Percentiles rank a stretch among this genome's conserved stretches.
Evolutionary conservation across 2,329 filamentous ascomycete genomes (phyloP).

Genomic region (Pestalotiopsis sp.): DNA sequence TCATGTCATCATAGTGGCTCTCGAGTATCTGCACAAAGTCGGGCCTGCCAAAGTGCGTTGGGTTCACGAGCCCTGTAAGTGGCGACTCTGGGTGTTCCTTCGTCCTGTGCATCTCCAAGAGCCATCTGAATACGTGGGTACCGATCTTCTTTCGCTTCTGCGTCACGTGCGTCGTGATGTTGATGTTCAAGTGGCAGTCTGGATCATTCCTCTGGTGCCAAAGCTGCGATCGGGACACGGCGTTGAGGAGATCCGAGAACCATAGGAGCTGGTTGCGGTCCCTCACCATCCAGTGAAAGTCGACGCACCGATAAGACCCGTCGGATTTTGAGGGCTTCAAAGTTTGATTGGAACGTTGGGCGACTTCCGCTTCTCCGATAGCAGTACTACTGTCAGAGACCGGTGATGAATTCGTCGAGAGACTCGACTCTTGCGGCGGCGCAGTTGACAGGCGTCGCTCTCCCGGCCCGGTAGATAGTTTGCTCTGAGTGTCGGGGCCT

Average conservation of each 20-base stretch:
- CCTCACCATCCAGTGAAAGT: conserved; percentile 64
- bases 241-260: conserved; percentile 60
- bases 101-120: conserved; percentile 59
- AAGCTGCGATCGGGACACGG: conserved; percentile 41
- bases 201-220: conserved; percentile 38
- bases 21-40: conserved; percentile 56
- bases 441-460: background rate
- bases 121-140: conserved; percentile 57
- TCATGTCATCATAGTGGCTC: conserved; percentile 56
- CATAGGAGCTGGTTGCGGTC: conserved; percentile 58
- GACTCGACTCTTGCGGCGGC: background rate
- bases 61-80: conserved; percentile 55
- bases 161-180: conserved; percentile 59
- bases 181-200: conserved; percentile 48
- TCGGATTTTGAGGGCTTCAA: conserved; percentile 17
- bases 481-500: background rate
- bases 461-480: background rate
- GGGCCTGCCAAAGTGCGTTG: conserved; percentile 56
- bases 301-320: conserved; percentile 47
- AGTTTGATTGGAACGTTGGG: background rate
- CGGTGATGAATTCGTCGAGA: background rate
- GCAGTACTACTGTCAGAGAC: background rate
- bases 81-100: conserved; percentile 52
- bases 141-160: conserved; percentile 55
- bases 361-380: background rate